Percentiles rank a stretch among this genome's conserved stretches.
Evolutionary conservation across 2,329 filamentous ascomycete genomes (phyloP).

Genomic region (Cladophialophora immunda): DNA sequence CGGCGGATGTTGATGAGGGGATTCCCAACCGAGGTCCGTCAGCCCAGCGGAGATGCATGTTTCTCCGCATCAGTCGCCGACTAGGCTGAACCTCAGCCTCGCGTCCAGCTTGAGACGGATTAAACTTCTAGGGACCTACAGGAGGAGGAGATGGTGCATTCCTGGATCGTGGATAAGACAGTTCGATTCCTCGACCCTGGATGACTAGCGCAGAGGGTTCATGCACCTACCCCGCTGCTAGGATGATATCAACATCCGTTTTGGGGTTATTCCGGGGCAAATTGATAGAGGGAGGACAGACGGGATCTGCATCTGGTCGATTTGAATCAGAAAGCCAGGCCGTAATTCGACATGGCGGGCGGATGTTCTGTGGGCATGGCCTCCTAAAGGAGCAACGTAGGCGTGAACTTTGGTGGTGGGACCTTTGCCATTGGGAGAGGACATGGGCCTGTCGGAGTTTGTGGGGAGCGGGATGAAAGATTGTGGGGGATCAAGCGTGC

Average conservation of each 20-base stretch:
- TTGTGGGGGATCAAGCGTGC: neutral
- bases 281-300: neutral
- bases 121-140: too few relatives aligned
- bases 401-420: neutral
- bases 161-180: too few relatives aligned
- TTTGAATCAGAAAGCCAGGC: neutral
- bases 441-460: neutral
- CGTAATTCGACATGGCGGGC: neutral
- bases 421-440: neutral
- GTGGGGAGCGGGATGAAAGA: slow-evolving; percentile 2
- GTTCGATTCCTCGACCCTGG: neutral
- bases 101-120: neutral
- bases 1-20: neutral
- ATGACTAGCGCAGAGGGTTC: neutral
- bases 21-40: neutral
- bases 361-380: neutral
- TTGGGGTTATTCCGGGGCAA: neutral
- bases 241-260: neutral
- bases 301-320: neutral
- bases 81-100: neutral
- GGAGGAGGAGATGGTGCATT: too few relatives aligned
- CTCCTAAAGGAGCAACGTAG: neutral
- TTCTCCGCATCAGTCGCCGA: slow-evolving; percentile 6
- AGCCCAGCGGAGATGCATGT: neutral
- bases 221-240: neutral